These are phyloP conservation scores for Pseudogymnoascus sp. DNA, from an alignment of 2,329 filamentous ascomycete genomes.

Conservation along the genomic window DNA sequence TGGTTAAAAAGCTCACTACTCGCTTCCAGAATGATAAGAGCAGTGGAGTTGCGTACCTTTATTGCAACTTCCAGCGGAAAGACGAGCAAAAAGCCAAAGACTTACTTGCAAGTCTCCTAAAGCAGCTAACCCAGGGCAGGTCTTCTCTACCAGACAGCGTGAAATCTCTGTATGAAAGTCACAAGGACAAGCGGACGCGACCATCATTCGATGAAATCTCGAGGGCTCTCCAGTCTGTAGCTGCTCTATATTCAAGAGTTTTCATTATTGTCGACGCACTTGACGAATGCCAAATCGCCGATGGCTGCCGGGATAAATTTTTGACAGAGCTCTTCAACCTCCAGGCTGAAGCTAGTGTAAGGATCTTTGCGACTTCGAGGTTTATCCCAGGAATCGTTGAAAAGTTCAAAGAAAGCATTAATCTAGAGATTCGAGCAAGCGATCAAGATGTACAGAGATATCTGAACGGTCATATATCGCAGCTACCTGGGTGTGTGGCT, in stretches of 20 bases:
- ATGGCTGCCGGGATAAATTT: no score
- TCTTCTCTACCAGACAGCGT: constrained; percentile 16
- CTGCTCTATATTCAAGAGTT: constrained; percentile 16
- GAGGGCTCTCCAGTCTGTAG: constrained; percentile 17
- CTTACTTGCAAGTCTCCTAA: constrained; percentile 27
- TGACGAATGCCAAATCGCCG: constrained; percentile 10
- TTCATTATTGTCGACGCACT: constrained; percentile 12
- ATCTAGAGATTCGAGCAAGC: no score
- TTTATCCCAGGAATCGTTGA: no score
- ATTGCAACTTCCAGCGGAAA: constrained; percentile 18
- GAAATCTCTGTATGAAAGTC: constrained; percentile 20
- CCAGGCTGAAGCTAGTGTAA: no score
- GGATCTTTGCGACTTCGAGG: no score
- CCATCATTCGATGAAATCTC: constrained; percentile 21
- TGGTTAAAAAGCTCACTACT: constrained; percentile 5
- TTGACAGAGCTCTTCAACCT: no score
- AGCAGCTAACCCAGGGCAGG: constrained; percentile 25
- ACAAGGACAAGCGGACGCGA: constrained; percentile 18
- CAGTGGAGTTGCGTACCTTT: constrained; percentile 25
- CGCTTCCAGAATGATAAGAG: neutral
- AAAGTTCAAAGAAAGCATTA: no score
- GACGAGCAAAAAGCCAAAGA: constrained; percentile 21
- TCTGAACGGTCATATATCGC: no score
- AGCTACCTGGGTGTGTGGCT: no score
- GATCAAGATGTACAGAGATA: no score